Percentiles rank a stretch among this genome's conserved stretches.
These are phyloP conservation scores for Wolfiporia cocos DNA, from an alignment of 1,284 basidiomycete genomes.

Conservation along the genomic window DNA sequence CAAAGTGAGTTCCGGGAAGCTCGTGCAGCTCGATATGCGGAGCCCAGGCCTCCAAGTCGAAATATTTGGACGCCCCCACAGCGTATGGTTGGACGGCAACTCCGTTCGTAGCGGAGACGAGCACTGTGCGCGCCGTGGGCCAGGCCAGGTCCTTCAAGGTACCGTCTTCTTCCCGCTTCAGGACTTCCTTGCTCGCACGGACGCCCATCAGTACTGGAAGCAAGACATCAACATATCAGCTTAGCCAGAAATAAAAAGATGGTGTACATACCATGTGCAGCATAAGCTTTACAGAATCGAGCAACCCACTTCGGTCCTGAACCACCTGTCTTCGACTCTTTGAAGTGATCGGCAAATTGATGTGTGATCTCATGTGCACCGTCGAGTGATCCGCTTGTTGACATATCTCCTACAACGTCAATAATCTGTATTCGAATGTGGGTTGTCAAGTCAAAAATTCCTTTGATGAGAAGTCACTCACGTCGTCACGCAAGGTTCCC, in stretches of 20 bases:
- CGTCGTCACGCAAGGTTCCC: conserved; percentile 1
- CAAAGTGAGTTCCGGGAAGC: conserved; percentile 11
- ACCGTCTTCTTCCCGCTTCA: not conserved
- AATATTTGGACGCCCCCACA: conserved; percentile 1
- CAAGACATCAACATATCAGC: no score
- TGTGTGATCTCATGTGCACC: conserved; percentile 2
- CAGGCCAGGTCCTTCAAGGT: conserved; percentile 1
- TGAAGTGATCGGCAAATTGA: conserved; percentile 9
- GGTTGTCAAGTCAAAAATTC: not conserved
- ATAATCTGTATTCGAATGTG: conserved; percentile 5
- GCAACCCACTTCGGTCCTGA: conserved; percentile 6
- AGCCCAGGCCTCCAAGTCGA: conserved; percentile 7
- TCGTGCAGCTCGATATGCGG: conserved; percentile 7
- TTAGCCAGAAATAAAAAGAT: no score
- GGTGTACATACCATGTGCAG: conserved; percentile 6
- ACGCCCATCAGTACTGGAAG: conserved; percentile 8
- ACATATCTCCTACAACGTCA: conserved; percentile 8
- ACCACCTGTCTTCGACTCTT: not conserved
- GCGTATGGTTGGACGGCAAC: not conserved
- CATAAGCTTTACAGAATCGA: conserved; percentile 10
- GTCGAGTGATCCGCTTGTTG: conserved; percentile 5
- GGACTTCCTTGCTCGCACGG: conserved; percentile 4
- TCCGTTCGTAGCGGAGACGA: conserved; percentile 4
- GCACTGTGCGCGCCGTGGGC: conserved; percentile 8
- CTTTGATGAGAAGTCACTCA: not conserved